Base-by-base conservation (phyloP, 2,329 filamentous ascomycete genomes). In the Aspergillus ochraceoroseus region DNA sequence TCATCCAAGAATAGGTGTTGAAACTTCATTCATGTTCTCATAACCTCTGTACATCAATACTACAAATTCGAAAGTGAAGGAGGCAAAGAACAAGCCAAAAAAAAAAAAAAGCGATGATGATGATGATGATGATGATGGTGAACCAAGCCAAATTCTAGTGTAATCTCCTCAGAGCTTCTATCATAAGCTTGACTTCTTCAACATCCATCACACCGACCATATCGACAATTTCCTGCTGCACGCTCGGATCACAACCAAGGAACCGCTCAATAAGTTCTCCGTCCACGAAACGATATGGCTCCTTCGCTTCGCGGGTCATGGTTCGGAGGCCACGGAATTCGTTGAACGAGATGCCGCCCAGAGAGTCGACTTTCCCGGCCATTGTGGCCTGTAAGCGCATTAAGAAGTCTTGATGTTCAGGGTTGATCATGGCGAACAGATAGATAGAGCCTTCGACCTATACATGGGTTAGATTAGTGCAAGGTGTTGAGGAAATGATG, bases 371-470 rank as follows among this genome's bases (percentile, higher is more conserved):
- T 4, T 78, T 71, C 3, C 74, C 70, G 4, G 83, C 79, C 41
- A 96, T 75, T 25, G 75, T 78, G 0, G 71, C 68, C 61, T 98
- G 92, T 39, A 98, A 79, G 1, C 79, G 79, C 66, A 95, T 83
- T 17, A 98, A 75, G 8, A 94, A 71, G 52, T 94, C 84, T 57
- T 87, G 83, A 38, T 85, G 79, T 3, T 74, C 63, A 0, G 83
- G 73, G 2, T 82, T 73, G 49, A 98, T 87, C 5, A 84, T 77
- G 1, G 85, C 87, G 55, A 92, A 90, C 49, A 98, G 79, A 63
- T 95, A 95, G 33, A 98, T 82, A 0, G 84, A 84, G 17, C 92
- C 92, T 62, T 96, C 90, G 32, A 89, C 80, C 87, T 92, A 53
- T 34, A 22, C 20, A 15, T 12, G 8, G 2, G 7, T 18, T 13